phyloP scores from a whole-genome alignment of 2,329 filamentous ascomycete genomes.

The Madurella mycetomatis region DNA sequence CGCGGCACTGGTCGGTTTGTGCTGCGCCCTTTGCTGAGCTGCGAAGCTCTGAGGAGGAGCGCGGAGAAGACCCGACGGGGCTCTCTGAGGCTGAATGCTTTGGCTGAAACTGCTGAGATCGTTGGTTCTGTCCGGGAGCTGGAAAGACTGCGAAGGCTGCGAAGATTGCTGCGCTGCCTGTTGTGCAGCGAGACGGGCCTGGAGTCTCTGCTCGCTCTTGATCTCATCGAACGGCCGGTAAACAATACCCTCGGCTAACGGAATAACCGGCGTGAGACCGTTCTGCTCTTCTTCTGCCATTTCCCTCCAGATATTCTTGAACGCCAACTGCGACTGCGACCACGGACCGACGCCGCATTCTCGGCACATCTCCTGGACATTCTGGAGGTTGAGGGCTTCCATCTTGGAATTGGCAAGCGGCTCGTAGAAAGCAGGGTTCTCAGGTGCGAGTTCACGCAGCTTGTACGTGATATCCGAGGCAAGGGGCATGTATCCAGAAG shows the following conservation, averaged over 20 bases:
- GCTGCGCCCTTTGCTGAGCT: slow-evolving; percentile 59
- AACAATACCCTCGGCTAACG: slow-evolving; percentile 56
- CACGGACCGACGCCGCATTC: slow-evolving; percentile 57
- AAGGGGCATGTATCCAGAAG: slow-evolving; percentile 66
- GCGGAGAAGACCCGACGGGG: slow-evolving; percentile 43
- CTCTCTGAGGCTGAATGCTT: slow-evolving; percentile 28
- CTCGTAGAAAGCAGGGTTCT: slow-evolving; percentile 54
- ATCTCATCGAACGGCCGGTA: slow-evolving; percentile 62
- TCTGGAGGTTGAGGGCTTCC: slow-evolving; percentile 45
- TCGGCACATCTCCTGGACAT: slow-evolving; percentile 53
- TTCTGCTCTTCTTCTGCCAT: slow-evolving; percentile 65
- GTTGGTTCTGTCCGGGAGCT: slow-evolving; percentile 26
- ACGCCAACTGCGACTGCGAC: slow-evolving; percentile 42
- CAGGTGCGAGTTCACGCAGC: slow-evolving; percentile 54
- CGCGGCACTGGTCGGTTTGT: slow-evolving; percentile 37
- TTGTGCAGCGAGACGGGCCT: slow-evolving; percentile 26
- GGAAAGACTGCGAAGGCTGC: slow-evolving; percentile 5
- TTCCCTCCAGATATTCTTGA: slow-evolving; percentile 60
- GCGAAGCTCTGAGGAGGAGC: slow-evolving; percentile 62
- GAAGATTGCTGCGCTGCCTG: slow-evolving; percentile 10
- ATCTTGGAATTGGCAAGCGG: slow-evolving; percentile 43
- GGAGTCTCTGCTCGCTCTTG: slow-evolving; percentile 48
- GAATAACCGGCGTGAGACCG: slow-evolving; percentile 59
- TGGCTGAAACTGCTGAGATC: slow-evolving; percentile 29
- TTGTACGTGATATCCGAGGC: slow-evolving; percentile 55